phyloP scores from a whole-genome alignment of 139 green algal species.

The Protoeuglena noctilucae region DNA sequence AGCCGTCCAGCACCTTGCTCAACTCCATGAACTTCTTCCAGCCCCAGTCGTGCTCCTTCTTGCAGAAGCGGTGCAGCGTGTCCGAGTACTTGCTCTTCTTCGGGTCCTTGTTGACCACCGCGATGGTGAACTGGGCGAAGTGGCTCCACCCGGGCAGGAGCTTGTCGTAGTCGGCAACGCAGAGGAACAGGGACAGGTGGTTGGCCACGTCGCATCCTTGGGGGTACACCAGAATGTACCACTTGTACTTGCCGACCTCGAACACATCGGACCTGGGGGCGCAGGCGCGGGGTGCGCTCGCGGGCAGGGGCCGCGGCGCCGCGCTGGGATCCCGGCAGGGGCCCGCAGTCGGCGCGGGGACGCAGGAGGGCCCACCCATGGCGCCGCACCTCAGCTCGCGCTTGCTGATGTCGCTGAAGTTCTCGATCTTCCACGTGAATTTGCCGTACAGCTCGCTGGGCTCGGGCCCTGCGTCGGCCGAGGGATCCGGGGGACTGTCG shows the following conservation, averaged over 20 bases:
- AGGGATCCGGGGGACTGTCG: neutral
- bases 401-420: slow-evolving; percentile 85
- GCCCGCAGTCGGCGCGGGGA: too few species aligned
- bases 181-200: slow-evolving; percentile 94
- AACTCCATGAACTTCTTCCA: slow-evolving; percentile 99
- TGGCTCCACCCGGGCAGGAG: slow-evolving; percentile 93
- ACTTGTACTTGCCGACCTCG: slow-evolving; percentile 85
- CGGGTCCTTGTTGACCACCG: slow-evolving; percentile 94
- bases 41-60: slow-evolving; percentile 99
- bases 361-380: too few species aligned
- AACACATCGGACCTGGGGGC: too few species aligned
- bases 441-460: slow-evolving; percentile 80
- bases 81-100: slow-evolving; percentile 98
- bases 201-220: slow-evolving; percentile 95
- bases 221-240: slow-evolving; percentile 95
- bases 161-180: slow-evolving; percentile 97
- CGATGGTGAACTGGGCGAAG: slow-evolving; percentile 98
- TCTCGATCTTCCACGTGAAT: slow-evolving; percentile 95
- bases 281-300: too few species aligned
- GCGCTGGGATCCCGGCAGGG: too few species aligned
- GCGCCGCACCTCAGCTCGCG: slow-evolving; percentile 79
- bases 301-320: too few species aligned
- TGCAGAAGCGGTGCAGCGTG: slow-evolving; percentile 97
- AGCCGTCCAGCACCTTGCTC: slow-evolving; percentile 75
- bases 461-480: slow-evolving; percentile 15